A percentile compares a stretch with the other conserved stretches of the same genome.
Conservation (phyloP, 768 basidiomycete genomes). For the Polyporus arcularius region DNA sequence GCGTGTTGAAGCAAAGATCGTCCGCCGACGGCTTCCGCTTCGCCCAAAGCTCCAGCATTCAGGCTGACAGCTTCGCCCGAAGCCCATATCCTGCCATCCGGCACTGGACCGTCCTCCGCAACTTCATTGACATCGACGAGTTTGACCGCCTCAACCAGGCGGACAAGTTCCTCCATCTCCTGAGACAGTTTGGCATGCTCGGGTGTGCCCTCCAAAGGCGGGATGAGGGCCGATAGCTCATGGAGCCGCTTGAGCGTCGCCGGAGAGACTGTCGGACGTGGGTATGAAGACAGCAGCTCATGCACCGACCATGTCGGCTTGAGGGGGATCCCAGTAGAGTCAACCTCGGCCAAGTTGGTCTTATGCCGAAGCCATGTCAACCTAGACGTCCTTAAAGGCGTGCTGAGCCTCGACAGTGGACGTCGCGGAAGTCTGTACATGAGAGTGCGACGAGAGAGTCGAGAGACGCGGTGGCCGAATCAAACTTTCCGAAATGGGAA, state of each 20-base stretch:
- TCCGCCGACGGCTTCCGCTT: conserved; percentile 1
- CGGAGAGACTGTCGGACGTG: conserved; percentile 60
- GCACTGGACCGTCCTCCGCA: conserved; percentile 25
- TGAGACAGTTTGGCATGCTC: conserved; percentile 52
- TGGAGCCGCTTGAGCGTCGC: conserved; percentile 65
- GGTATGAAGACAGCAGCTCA: conserved; percentile 75
- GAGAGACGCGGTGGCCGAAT: too few species aligned
- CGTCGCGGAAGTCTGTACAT: background rate
- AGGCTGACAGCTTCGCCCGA: conserved; percentile 39
- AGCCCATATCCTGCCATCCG: conserved; percentile 46
- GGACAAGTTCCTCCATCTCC: conserved; percentile 71
- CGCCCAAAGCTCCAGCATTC: conserved; percentile 10
- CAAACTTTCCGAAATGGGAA: background rate
- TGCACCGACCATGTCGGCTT: conserved; percentile 81
- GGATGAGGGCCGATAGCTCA: conserved; percentile 68
- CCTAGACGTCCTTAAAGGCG: conserved; percentile 3
- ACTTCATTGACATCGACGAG: conserved; percentile 45
- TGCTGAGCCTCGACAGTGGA: background rate
- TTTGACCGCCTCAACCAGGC: conserved; percentile 81
- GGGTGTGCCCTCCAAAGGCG: conserved; percentile 59
- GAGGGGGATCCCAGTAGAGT: conserved; percentile 64
- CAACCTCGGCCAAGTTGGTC: conserved; percentile 33
- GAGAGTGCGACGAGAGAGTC: too few species aligned
- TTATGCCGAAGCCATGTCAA: conserved; percentile 1
- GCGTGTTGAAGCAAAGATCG: conserved; percentile 19